phyloP scores from a whole-genome alignment of 208 protist genomes.

The Leptomonas seymouri region DNA sequence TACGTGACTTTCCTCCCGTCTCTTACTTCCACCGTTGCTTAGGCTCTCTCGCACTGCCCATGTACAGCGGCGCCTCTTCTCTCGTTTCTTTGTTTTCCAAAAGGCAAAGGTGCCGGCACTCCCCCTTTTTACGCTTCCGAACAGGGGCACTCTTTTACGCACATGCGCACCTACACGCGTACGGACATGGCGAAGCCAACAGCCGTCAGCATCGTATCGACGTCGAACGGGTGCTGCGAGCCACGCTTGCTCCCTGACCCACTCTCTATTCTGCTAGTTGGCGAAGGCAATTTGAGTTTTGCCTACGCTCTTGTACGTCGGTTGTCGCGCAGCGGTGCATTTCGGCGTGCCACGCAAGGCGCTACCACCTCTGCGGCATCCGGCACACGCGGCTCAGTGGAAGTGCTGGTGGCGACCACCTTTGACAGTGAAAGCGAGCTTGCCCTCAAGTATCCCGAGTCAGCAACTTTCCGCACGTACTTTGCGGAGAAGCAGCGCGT shows the following conservation, averaged over 20 bases:
- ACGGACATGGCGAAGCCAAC: not conserved
- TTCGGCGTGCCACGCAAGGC: conserved; percentile 15
- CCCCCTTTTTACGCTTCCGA: no score
- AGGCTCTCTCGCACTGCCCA: no score
- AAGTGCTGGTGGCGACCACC: conserved; percentile 38
- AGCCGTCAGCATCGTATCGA: not conserved
- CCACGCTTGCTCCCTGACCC: conserved; percentile 6
- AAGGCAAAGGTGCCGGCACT: no score
- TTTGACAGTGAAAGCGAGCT: conserved; percentile 40
- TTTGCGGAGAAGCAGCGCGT: conserved; percentile 53
- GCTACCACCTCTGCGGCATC: not conserved
- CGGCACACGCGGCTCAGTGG: conserved; percentile 6
- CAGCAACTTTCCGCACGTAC: conserved; percentile 41
- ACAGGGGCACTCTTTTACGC: no score
- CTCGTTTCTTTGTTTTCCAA: no score
- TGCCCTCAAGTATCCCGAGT: conserved; percentile 55
- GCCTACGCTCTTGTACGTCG: conserved; percentile 54
- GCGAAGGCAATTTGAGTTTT: conserved; percentile 67
- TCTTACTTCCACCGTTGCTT: no score
- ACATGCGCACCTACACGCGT: no score
- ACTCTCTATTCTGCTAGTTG: conserved; percentile 47
- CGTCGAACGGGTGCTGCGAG: not conserved
- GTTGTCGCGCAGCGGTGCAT: conserved; percentile 25
- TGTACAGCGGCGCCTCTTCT: no score
- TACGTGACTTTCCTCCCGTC: no score